A percentile compares a stretch with the other conserved stretches of the same genome.
Evolutionary conservation across 75 land plant species (phyloP).

Genomic region (Picea glauca): DNA sequence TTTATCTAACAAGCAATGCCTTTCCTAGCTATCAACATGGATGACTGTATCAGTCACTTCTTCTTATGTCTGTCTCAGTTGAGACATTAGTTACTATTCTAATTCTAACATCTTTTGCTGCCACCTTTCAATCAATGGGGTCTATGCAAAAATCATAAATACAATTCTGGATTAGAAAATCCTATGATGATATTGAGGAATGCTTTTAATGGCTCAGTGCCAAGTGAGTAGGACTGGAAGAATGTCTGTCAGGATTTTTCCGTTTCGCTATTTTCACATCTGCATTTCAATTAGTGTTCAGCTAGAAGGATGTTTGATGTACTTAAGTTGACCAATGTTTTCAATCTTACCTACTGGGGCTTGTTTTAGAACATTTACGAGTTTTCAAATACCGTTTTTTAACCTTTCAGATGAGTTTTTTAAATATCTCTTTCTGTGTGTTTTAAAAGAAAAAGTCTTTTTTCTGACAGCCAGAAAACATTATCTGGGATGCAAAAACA

Average conservation of each 20-base stretch:
- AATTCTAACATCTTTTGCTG: background rate
- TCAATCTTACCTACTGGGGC: background rate
- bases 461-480: constrained; percentile 41
- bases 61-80: background rate
- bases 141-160: background rate
- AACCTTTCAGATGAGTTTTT: background rate
- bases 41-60: background rate
- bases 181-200: background rate
- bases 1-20: background rate
- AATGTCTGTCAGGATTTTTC: background rate
- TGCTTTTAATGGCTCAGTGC: background rate
- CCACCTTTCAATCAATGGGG: background rate
- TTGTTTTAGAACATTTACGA: background rate
- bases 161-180: background rate
- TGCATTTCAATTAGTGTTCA: background rate
- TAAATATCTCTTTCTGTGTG: background rate
- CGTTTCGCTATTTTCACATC: background rate
- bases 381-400: background rate
- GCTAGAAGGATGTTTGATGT: background rate
- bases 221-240: background rate
- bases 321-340: background rate
- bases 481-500: constrained; percentile 33
- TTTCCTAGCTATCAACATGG: background rate
- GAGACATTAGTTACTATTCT: background rate
- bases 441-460: background rate